A percentile compares a stretch with the other conserved stretches of the same genome.
Conservation (phyloP, 805 yeast genomes). For the Nakazawaea peltata region DNA sequence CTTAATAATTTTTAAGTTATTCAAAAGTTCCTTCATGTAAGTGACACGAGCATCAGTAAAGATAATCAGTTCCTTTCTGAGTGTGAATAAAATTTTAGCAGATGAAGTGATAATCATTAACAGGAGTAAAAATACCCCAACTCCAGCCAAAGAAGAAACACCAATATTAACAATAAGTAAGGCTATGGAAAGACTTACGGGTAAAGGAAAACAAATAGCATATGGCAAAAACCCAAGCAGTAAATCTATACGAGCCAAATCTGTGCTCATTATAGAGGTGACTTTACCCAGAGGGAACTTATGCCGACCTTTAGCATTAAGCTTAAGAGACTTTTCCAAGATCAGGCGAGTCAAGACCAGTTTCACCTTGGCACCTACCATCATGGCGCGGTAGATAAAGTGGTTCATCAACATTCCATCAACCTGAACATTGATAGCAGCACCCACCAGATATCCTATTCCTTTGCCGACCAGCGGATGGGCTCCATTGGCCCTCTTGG, state of each 20-base stretch:
- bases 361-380: constrained; percentile 63
- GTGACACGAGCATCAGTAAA: constrained; percentile 74
- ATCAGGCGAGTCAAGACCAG: constrained; percentile 64
- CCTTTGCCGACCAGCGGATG: constrained; percentile 46
- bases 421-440: constrained; percentile 43
- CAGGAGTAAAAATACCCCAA: constrained; percentile 45
- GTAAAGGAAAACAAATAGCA: constrained; percentile 55
- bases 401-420: constrained; percentile 47
- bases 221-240: constrained; percentile 52
- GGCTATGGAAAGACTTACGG: constrained; percentile 53
- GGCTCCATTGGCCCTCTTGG: constrained; percentile 33
- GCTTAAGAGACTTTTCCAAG: constrained; percentile 55
- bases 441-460: constrained; percentile 69
- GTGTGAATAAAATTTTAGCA: constrained; percentile 43
- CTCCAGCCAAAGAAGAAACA: constrained; percentile 64
- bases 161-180: constrained; percentile 64
- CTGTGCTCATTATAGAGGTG: constrained; percentile 75
- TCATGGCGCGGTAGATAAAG: constrained; percentile 50
- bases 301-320: constrained; percentile 49
- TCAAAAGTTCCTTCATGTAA: constrained; percentile 68
- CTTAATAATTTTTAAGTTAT: constrained; percentile 73
- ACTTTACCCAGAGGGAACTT: constrained; percentile 61
- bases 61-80: constrained; percentile 47
- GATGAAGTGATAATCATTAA: constrained; percentile 35
- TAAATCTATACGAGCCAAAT: constrained; percentile 80